Evolutionary conservation across 257 asterid genomes (phyloP).

Genomic region (Petrea volubilis): DNA sequence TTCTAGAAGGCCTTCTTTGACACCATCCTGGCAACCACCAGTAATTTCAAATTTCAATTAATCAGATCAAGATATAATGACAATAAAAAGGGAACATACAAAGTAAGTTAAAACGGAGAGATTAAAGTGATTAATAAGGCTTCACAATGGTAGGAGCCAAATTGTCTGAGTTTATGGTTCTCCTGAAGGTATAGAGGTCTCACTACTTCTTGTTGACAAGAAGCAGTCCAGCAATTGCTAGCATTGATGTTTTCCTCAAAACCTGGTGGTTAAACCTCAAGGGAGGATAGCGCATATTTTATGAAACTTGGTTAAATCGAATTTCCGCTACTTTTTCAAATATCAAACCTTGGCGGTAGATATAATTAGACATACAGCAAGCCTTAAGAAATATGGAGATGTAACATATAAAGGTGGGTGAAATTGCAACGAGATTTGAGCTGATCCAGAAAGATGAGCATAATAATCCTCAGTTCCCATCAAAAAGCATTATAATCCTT

Average conservation of each 20-base stretch:
- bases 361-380: too few relatives aligned
- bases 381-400: not conserved
- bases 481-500: too few relatives aligned
- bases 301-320: not conserved
- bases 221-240: not conserved
- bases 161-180: not conserved
- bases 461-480: not conserved
- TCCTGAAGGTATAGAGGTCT: not conserved
- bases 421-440: not conserved
- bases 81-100: not conserved
- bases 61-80: slow-evolving; percentile 15
- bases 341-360: too few relatives aligned
- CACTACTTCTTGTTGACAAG: not conserved
- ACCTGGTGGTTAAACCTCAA: slow-evolving; percentile 6
- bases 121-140: not conserved
- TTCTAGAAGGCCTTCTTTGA: slow-evolving; percentile 38
- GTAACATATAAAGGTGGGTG: not conserved
- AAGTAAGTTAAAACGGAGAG: slow-evolving; percentile 3
- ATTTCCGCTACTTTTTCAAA: not conserved
- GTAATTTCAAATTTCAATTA: slow-evolving; percentile 15
- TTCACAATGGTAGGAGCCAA: not conserved
- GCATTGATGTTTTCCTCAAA: not conserved
- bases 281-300: not conserved
- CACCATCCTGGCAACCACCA: slow-evolving; percentile 44
- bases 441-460: not conserved